Base-by-base conservation (phyloP, 352 stramenopile genomes). In the Blastocystis sp. region DNA sequence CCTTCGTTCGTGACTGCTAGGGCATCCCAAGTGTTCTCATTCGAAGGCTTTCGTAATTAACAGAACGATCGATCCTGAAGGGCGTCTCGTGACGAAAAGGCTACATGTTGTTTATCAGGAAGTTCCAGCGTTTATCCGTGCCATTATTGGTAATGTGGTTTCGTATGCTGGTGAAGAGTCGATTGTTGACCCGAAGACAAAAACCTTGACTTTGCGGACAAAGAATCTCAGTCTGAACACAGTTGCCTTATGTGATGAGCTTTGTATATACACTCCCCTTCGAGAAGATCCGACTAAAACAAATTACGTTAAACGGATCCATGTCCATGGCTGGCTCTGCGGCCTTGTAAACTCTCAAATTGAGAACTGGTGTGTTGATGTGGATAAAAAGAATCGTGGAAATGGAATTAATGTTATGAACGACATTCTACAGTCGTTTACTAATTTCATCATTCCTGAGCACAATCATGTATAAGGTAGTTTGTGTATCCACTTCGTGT, bases 151-250 rank as follows among this genome's bases (percentile, higher is more conserved):
- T 1, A 88, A 73, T 39, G 41, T 76, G 16, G 76, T 20, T 37
- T 75, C 76, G 8, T 88, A 88, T 88, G 76, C 76, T 39, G 76
- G 76, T 41, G 76, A 88, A 47, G 76, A 88, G 26, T 88, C 76
- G 43, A 88, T 88, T 78, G 76, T 88, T 3, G 76, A 88, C 34
- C 76, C 76, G 13, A 73, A 88, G 43, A 88, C 11, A 9, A 88
- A 88, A 20, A 88, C 76, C 26, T 66, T 88, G 39, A 88, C 76
- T 20, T 30, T 88, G 53, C 50, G 64, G 18, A 88, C 76, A 24
- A 73, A 76, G 20, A 88, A 88, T 43, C 26, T 88, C 16, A 59
- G 34, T 26, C 54, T 88, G 50, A 70, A 34, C 18, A 76, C 20
- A 1, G 9, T 88, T 18, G 76, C 64, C 16, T 37, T n/a, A 8